phyloP scores from a whole-genome alignment of 371 early-diverging fungal genomes.

The Neoconidiobolus thromboides region DNA sequence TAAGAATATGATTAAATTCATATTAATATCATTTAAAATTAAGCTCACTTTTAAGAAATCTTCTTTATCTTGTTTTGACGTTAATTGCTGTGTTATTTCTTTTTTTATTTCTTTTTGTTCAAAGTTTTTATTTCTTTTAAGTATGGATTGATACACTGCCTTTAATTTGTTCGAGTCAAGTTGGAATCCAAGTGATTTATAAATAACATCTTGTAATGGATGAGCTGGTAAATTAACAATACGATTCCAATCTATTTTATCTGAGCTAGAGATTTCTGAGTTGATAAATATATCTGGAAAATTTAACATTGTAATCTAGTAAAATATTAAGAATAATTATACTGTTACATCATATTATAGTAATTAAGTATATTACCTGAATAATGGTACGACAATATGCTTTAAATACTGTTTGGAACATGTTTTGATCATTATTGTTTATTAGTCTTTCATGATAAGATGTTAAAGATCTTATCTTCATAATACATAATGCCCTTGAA shows the following conservation, averaged over 20 bases:
- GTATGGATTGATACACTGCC: neutral
- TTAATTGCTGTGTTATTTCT: too few species aligned
- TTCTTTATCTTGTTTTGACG: too few species aligned
- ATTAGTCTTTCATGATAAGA: neutral
- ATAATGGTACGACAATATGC: neutral
- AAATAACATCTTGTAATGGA: neutral
- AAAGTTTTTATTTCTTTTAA: neutral
- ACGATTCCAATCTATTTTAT: neutral
- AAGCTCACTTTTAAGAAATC: too few species aligned
- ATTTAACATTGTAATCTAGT: neutral
- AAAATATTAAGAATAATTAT: neutral
- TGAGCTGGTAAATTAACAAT: neutral
- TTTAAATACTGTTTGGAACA: neutral
- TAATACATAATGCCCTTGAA: neutral
- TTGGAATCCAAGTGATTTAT: neutral
- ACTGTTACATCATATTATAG: neutral
- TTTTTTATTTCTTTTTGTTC: too few species aligned
- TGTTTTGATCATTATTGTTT: neutral
- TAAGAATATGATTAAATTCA: too few species aligned
- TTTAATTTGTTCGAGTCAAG: neutral
- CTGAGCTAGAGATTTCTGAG: neutral
- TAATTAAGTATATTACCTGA: neutral
- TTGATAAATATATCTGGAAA: neutral
- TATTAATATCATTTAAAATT: too few species aligned
- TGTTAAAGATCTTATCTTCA: neutral